These are phyloP conservation scores for Annulohypoxylon stygium DNA, from an alignment of 495 filamentous ascomycete genomes.

Conservation along the genomic window DNA sequence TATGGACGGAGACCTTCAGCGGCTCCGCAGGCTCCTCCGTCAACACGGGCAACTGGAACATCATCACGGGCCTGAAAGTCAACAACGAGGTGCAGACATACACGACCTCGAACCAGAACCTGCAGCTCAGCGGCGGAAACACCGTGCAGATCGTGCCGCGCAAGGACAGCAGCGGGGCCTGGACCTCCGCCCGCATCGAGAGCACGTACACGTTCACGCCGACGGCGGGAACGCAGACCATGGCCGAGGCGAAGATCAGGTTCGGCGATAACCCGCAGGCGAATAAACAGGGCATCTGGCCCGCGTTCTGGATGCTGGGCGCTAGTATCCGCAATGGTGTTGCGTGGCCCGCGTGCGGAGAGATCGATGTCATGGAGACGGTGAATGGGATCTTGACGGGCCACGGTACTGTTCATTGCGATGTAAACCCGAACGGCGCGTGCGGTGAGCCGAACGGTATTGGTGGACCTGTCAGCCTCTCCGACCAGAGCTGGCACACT, in stretches of 20 bases:
- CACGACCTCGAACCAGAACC: conserved; percentile 51
- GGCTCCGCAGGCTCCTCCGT: conserved; percentile 48
- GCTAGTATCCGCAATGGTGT: conserved; percentile 55
- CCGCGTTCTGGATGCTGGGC: conserved; percentile 68
- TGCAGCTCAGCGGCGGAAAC: conserved; percentile 58
- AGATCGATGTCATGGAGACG: conserved; percentile 66
- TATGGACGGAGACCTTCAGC: conserved; percentile 59
- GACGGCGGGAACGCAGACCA: conserved; percentile 52
- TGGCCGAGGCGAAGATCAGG: conserved; percentile 59
- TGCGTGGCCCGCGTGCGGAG: conserved; percentile 63
- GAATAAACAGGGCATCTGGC: conserved; percentile 66
- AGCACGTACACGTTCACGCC: conserved; percentile 61
- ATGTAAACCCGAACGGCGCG: conserved; percentile 56
- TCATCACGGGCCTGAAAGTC: conserved; percentile 53
- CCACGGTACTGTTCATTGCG: conserved; percentile 64
- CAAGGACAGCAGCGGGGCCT: conserved; percentile 51
- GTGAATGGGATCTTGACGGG: conserved; percentile 60
- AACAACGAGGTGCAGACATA: conserved; percentile 64
- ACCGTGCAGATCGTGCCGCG: conserved; percentile 64
- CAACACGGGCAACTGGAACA: conserved; percentile 59
- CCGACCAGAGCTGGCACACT: conserved; percentile 61
- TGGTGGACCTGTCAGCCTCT: conserved; percentile 49
- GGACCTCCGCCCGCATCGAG: conserved; percentile 66
- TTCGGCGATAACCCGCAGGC: conserved; percentile 55
- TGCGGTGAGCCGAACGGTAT: conserved; percentile 64